Base-by-base conservation (phyloP, 768 basidiomycete species). In the Suillus occidentalis region DNA sequence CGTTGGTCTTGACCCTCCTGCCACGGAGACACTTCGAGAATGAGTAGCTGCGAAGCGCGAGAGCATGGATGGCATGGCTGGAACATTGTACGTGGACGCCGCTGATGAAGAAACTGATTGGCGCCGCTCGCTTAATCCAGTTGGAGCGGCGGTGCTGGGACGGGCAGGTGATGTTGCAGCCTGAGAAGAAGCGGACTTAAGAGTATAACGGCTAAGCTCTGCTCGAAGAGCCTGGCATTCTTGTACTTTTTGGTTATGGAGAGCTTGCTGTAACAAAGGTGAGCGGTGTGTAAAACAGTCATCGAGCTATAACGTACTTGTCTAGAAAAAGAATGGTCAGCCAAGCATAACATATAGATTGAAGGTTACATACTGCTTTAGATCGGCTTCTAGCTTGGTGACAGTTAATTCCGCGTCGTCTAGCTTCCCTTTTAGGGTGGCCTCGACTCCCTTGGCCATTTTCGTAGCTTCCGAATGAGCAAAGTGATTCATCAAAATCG, bases 401-500 rank as follows among this genome's bases (percentile, higher is more conserved):
- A 85, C 83, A 64, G 79, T 76, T 65, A 78, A 72, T 78, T 91
- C 86, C 67, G 85, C 78, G 70, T 88, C 87, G 67, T 91, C 89
- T 52, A 92, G 76, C 77, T 86, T 87, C 70, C 80, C 79, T 78
- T 85, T 89, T 72, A 91, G 80, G 66, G 79, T 81, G 60, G 80
- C 77, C 79, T 93, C 91, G 62, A 83, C 77, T 64, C 75, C 78
- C 76, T 88, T 91, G 53, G 90, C 85, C 69, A 79, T 75, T 79
- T 88, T 90, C 74, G 83, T 87, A 65, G 87, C 85, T 73, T 94
- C 92, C 42, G 89, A 89, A 78, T 92, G 90, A 69, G 91, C 89
- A 59, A 87, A 79, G 75, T 92, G 89, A 72, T 94, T 94, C 80
- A 90, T 85, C 64, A 94, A 84, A 75, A 94, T 94, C 63, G 91